These are phyloP conservation scores for Ceratocystis destructans DNA, from an alignment of 2,329 filamentous ascomycete species.

Conservation along the genomic window DNA sequence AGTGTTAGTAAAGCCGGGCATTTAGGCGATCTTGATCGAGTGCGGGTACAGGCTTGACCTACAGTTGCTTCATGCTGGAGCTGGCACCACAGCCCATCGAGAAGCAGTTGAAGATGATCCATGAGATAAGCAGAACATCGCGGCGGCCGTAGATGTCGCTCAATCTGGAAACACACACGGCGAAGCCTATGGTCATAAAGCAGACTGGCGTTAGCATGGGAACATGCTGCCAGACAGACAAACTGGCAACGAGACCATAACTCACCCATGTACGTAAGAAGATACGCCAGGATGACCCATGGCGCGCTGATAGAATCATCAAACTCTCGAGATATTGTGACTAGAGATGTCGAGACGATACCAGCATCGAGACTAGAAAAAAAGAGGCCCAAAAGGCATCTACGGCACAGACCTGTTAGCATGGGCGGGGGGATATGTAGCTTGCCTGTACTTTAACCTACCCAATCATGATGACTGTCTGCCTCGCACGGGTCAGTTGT, in stretches of 20 bases:
- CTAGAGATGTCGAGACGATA: constrained; percentile 43
- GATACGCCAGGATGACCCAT: constrained; percentile 43
- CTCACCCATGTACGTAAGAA: constrained; percentile 43
- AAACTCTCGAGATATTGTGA: constrained; percentile 42
- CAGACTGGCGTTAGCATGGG: not conserved
- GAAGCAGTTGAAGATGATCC: constrained; percentile 41
- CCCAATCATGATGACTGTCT: constrained; percentile 19
- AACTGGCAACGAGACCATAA: not conserved
- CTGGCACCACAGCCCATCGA: constrained; percentile 41
- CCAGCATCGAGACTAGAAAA: constrained; percentile 45
- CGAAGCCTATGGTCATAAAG: constrained; percentile 32
- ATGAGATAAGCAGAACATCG: constrained; percentile 37
- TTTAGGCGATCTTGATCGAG: not conserved
- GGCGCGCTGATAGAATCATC: constrained; percentile 38
- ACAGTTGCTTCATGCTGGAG: constrained; percentile 39
- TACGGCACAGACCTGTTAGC: constrained; percentile 23
- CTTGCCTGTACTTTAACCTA: constrained; percentile 10
- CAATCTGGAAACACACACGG: constrained; percentile 43
- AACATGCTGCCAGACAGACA: not conserved
- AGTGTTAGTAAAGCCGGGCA: not conserved
- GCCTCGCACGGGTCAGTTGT: constrained; percentile 13
- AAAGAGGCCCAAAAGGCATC: constrained; percentile 35
- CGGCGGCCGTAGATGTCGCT: constrained; percentile 46
- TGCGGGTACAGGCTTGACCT: constrained; percentile 21
- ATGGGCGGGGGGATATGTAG: not conserved